A percentile compares a stretch with the other conserved stretches of the same genome.
phyloP scores from a whole-genome alignment of 1,139 yeast genomes.

The Hansenula lynferdii region DNA sequence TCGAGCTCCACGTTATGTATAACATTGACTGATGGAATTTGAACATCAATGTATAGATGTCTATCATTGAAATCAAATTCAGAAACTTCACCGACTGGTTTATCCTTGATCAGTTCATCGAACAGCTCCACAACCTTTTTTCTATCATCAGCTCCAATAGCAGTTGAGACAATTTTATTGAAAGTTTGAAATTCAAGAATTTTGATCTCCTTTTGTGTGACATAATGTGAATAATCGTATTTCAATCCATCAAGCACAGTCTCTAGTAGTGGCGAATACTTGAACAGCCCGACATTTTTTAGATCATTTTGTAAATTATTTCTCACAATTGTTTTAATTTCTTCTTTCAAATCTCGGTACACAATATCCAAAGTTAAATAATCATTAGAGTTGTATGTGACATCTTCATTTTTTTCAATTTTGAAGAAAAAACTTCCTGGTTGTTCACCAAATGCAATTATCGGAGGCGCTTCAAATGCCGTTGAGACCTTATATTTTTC shows the following conservation, averaged over 20 bases:
- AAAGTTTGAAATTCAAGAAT: neutral
- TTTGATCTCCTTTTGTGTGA: neutral
- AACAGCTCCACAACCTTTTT: conserved; percentile 6
- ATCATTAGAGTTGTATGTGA: conserved; percentile 27
- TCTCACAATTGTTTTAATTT: conserved; percentile 29
- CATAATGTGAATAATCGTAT: neutral
- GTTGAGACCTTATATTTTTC: conserved; percentile 35
- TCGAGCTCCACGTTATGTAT: conserved; percentile 46
- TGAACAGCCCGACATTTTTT: neutral
- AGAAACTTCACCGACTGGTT: neutral
- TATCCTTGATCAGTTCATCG: neutral
- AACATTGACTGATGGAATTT: conserved; percentile 46
- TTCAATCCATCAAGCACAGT: neutral
- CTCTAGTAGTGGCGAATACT: neutral
- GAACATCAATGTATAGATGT: conserved; percentile 40
- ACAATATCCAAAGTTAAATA: conserved; percentile 37
- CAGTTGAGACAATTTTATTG: neutral
- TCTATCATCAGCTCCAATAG: neutral
- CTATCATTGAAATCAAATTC: neutral
- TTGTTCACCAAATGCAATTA: conserved; percentile 64
- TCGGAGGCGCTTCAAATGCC: conserved; percentile 27
- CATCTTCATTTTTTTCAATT: conserved; percentile 27
- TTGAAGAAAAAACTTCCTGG: conserved; percentile 60
- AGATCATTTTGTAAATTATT: conserved; percentile 9
- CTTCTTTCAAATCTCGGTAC: conserved; percentile 42